Conservation (phyloP, 139 green algal genomes). For the Bryopsis sp. region DNA sequence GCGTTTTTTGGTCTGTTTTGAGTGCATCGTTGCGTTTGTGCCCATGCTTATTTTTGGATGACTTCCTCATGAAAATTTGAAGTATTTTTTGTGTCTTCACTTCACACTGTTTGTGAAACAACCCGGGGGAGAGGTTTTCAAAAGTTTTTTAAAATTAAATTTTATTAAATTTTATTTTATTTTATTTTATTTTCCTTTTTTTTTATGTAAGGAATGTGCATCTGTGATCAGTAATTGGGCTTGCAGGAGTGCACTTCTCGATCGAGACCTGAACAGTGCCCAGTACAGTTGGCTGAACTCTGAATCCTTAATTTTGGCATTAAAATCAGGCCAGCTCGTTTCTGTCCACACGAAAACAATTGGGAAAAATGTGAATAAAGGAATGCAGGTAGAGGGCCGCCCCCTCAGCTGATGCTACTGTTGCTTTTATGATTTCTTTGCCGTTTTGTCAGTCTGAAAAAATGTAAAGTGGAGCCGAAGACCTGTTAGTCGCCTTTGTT, state of each 20-base stretch:
- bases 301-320: not conserved
- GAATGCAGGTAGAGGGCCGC: conserved; percentile 3
- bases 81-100: too few species aligned
- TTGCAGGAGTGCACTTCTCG: not conserved
- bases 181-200: not conserved
- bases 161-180: too few species aligned
- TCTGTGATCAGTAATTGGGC: not conserved
- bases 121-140: too few species aligned
- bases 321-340: conserved; percentile 18
- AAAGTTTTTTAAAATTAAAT: too few species aligned
- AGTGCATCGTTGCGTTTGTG: too few species aligned
- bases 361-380: conserved; percentile 6
- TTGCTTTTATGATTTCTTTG: not conserved
- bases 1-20: not conserved
- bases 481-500: too few species aligned
- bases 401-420: too few species aligned
- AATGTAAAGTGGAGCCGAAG: too few species aligned
- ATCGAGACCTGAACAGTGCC: conserved; percentile 15
- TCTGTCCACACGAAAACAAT: not conserved
- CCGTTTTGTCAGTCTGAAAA: too few species aligned
- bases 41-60: too few species aligned
- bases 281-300: conserved; percentile 9
- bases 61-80: too few species aligned
- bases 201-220: conserved; percentile 12
- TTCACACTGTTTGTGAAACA: too few species aligned